phyloP scores from a whole-genome alignment of 2,329 filamentous ascomycete species.

The Sporothrix variecibatus region DNA sequence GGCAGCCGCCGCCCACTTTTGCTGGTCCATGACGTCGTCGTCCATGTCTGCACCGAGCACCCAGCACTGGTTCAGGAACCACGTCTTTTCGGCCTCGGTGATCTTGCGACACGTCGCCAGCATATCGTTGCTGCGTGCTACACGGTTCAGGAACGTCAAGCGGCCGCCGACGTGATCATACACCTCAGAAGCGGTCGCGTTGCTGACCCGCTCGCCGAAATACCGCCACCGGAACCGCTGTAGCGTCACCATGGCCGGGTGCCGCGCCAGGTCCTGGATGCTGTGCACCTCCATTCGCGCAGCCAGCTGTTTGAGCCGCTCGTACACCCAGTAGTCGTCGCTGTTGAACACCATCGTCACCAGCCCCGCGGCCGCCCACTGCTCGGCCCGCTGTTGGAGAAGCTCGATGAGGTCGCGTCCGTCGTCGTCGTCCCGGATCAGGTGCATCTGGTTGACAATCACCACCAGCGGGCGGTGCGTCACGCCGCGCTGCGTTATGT shows the following conservation, averaged over 20 bases:
- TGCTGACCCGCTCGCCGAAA: slow-evolving; percentile 61
- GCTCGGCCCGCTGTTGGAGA: slow-evolving; percentile 91
- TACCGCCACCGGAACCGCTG: slow-evolving; percentile 79
- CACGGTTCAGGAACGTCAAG: slow-evolving; percentile 81
- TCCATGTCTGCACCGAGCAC: slow-evolving; percentile 72
- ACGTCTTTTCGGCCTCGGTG: slow-evolving; percentile 69
- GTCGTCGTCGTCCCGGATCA: slow-evolving; percentile 87
- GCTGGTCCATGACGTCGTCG: slow-evolving; percentile 67
- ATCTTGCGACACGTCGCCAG: slow-evolving; percentile 69
- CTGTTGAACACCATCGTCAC: slow-evolving; percentile 93
- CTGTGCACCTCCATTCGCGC: slow-evolving; percentile 94
- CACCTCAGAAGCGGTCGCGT: slow-evolving; percentile 67
- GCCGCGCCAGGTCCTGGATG: slow-evolving; percentile 78
- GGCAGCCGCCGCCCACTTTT: slow-evolving; percentile 92
- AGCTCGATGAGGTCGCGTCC: slow-evolving; percentile 93
- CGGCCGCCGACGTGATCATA: slow-evolving; percentile 88
- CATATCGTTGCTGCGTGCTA: slow-evolving; percentile 87
- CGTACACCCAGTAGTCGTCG: slow-evolving; percentile 98
- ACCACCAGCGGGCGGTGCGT: slow-evolving; percentile 68
- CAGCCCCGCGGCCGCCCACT: slow-evolving; percentile 90
- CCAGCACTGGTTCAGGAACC: slow-evolving; percentile 76
- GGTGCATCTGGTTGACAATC: slow-evolving; percentile 91
- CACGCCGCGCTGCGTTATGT: slow-evolving; percentile 50
- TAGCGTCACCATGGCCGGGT: slow-evolving; percentile 74
- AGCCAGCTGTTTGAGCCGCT: slow-evolving; percentile 86